These are phyloP conservation scores for Zymoseptoria ardabiliae DNA, from an alignment of 2,329 filamentous ascomycete genomes.

Conservation along the genomic window DNA sequence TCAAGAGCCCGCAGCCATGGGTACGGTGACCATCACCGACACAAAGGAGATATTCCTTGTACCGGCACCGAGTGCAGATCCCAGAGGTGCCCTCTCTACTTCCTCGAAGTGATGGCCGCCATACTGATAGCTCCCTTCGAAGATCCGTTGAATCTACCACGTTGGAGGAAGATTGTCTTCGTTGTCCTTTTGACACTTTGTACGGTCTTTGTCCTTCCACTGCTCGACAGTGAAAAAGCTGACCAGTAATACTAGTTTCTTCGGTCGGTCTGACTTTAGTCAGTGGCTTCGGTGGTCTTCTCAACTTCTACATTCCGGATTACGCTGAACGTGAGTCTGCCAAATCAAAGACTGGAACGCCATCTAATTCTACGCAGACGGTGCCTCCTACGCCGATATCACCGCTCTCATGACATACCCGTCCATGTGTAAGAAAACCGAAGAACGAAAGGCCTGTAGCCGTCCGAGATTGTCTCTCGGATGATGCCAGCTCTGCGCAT, in stretches of 20 bases:
- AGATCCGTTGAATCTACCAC: slow-evolving; percentile 28
- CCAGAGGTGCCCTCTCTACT: slow-evolving; percentile 18
- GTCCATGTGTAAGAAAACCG: too few species aligned
- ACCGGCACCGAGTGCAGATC: slow-evolving; percentile 26
- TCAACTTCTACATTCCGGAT: slow-evolving; percentile 36
- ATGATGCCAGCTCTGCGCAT: too few species aligned
- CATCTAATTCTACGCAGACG: slow-evolving; percentile 12
- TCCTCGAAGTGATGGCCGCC: slow-evolving; percentile 5
- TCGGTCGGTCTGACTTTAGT: slow-evolving; percentile 34
- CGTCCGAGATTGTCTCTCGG: too few species aligned
- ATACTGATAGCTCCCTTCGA: not conserved
- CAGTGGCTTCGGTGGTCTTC: slow-evolving; percentile 37
- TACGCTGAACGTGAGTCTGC: slow-evolving; percentile 25
- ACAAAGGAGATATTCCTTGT: slow-evolving; percentile 22
- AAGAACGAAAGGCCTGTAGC: too few species aligned
- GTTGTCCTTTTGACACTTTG: slow-evolving; percentile 25
- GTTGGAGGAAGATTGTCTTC: slow-evolving; percentile 26
- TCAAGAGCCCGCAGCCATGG: slow-evolving; percentile 17
- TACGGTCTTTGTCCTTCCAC: slow-evolving; percentile 5
- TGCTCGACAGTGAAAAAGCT: not conserved
- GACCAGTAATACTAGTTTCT: slow-evolving; percentile 28
- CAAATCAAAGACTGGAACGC: not conserved
- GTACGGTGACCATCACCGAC: slow-evolving; percentile 27
- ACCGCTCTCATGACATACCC: slow-evolving; percentile 32
- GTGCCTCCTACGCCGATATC: slow-evolving; percentile 35